Conservation (phyloP, 306 rosid species). For the Luffa acutangula region DNA sequence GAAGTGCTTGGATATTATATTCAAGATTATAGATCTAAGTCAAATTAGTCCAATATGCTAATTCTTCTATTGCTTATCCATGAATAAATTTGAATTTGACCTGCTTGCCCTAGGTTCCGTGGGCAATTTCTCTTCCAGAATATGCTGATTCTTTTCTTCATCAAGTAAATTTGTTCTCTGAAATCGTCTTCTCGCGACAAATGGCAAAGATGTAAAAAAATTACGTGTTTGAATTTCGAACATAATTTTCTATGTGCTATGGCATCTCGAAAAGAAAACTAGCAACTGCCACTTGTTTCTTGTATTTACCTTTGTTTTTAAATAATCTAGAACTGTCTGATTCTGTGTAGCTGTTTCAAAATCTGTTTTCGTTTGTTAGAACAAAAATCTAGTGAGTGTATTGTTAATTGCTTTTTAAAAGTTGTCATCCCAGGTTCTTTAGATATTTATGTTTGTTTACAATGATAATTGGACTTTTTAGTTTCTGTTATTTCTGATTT, state of each 20-base stretch:
- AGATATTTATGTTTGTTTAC: neutral
- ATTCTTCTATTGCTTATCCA: neutral
- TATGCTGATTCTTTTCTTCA: neutral
- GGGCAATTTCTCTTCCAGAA: neutral
- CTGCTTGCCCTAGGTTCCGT: neutral
- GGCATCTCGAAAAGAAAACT: neutral
- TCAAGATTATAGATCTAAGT: neutral
- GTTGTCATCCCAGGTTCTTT: neutral
- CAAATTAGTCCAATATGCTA: neutral
- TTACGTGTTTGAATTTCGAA: neutral
- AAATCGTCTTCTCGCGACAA: neutral
- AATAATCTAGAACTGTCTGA: neutral
- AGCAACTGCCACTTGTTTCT: neutral
- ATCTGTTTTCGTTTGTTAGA: neutral
- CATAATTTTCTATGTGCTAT: neutral
- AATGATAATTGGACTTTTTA: neutral
- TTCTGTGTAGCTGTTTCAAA: neutral
- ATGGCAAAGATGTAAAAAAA: neutral
- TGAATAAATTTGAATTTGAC: constrained; percentile 4
- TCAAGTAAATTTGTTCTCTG: neutral
- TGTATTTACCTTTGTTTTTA: neutral
- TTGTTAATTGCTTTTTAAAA: neutral
- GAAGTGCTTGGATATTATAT: neutral
- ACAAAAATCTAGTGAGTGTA: neutral
- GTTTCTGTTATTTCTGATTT: neutral